phyloP scores from a whole-genome alignment of 2,329 filamentous ascomycete genomes.

The Exophiala mesophila region DNA sequence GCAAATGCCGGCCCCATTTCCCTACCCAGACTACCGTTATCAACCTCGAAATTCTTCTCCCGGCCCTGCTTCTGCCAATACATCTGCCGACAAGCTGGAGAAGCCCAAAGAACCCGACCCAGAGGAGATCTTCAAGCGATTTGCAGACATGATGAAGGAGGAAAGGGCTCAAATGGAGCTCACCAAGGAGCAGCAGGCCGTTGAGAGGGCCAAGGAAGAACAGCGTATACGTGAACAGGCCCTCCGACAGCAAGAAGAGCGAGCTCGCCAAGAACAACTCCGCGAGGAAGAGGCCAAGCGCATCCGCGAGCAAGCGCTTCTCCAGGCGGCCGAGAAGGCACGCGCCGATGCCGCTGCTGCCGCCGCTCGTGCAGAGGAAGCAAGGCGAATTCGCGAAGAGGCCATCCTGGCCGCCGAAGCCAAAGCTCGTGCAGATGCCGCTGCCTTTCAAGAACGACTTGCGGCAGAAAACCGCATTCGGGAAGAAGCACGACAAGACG shows the following conservation, averaged over 20 bases:
- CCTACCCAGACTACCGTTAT: constrained; percentile 25
- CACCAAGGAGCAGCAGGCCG: constrained; percentile 19
- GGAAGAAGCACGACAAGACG: constrained; percentile 23
- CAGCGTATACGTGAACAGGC: constrained; percentile 30
- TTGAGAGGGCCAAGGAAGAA: constrained; percentile 46
- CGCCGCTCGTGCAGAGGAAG: constrained; percentile 32
- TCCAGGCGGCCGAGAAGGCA: constrained; percentile 22
- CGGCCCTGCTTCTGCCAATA: constrained; percentile 33
- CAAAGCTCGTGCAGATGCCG: constrained; percentile 20
- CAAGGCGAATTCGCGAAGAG: constrained; percentile 31
- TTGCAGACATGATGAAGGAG: constrained; percentile 51
- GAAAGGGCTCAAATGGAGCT: constrained; percentile 16
- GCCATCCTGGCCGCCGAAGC: constrained; percentile 25
- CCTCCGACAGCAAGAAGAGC: constrained; percentile 21
- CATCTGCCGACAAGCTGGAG: constrained; percentile 30
- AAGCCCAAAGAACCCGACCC: constrained; percentile 49
- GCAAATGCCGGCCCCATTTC: constrained; percentile 32
- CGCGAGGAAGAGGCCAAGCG: constrained; percentile 32
- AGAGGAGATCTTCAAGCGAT: constrained; percentile 54
- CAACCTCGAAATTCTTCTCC: constrained; percentile 34
- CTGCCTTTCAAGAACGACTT: constrained; percentile 38
- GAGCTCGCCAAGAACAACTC: constrained; percentile 29
- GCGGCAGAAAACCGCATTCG: constrained; percentile 34
- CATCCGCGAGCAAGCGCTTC: constrained; percentile 30
- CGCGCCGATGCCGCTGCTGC: constrained; percentile 48